These are phyloP conservation scores for Penicillium egyptiacum DNA, from an alignment of 495 filamentous ascomycete species.

Conservation along the genomic window DNA sequence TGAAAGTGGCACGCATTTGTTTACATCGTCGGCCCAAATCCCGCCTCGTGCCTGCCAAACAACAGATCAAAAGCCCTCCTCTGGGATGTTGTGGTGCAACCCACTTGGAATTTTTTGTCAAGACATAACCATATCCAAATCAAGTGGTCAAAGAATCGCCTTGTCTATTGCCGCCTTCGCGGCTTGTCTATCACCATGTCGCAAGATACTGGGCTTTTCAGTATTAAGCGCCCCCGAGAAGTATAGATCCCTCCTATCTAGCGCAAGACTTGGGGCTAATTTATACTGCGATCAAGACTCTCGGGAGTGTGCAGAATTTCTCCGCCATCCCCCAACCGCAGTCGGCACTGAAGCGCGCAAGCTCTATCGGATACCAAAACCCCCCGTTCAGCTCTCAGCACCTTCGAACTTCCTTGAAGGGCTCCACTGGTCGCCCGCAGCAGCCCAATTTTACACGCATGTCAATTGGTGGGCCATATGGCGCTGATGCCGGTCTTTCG, in stretches of 20 bases:
- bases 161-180: conserved; percentile 30
- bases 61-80: conserved; percentile 21
- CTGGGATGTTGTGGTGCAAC: conserved; percentile 14
- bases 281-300: conserved; percentile 55
- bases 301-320: conserved; percentile 74
- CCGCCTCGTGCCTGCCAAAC: conserved; percentile 19
- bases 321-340: conserved; percentile 81
- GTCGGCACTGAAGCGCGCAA: conserved; percentile 96
- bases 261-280: conserved; percentile 19
- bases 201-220: conserved; percentile 73
- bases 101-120: conserved; percentile 11
- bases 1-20: conserved; percentile 31
- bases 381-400: conserved; percentile 65
- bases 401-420: conserved; percentile 77
- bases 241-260: conserved; percentile 37
- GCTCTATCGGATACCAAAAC: conserved; percentile 70
- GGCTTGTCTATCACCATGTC: conserved; percentile 58
- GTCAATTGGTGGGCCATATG: conserved; percentile 72
- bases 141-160: background rate
- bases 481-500: conserved; percentile 71
- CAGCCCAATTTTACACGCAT: conserved; percentile 83
- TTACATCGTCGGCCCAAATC: conserved; percentile 23
- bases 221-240: conserved; percentile 70
- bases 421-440: conserved; percentile 82
- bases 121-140: conserved; percentile 3